Evolutionary conservation across 2,329 filamentous ascomycete species (phyloP).

Genomic region (Penicillium brasilianum): DNA sequence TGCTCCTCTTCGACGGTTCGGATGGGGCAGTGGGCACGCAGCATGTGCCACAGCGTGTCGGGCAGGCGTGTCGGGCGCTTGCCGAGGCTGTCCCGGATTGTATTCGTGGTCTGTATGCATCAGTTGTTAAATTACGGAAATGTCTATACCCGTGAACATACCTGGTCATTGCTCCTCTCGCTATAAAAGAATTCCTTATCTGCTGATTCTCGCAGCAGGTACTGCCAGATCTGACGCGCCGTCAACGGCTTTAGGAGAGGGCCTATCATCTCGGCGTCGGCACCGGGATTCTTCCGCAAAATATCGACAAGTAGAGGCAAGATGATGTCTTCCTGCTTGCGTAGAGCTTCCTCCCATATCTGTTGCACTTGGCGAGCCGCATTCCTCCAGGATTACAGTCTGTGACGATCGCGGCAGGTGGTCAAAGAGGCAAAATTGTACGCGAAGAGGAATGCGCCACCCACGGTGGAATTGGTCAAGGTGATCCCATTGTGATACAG

Average conservation of each 20-base stretch:
- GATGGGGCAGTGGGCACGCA: not conserved
- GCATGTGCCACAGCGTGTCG: too few relatives aligned
- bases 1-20: not conserved
- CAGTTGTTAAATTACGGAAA: not conserved
- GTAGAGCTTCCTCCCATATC: conserved; percentile 1
- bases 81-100: not conserved
- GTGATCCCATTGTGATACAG: not conserved
- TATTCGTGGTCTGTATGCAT: not conserved
- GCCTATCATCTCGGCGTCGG: conserved; percentile 1
- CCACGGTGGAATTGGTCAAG: not conserved
- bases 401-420: not conserved
- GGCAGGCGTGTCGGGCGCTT: not conserved
- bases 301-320: conserved; percentile 1
- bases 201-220: not conserved
- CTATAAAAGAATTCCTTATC: conserved; percentile 2
- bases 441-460: not conserved
- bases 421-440: not conserved
- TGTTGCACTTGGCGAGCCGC: not conserved
- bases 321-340: not conserved
- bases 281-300: not conserved
- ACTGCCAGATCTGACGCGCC: not conserved
- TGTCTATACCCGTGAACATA: not conserved
- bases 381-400: not conserved
- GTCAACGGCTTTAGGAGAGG: not conserved
- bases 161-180: not conserved